These are phyloP conservation scores for Aspergillus sergii DNA, from an alignment of 2,329 filamentous ascomycete species.

Conservation along the genomic window DNA sequence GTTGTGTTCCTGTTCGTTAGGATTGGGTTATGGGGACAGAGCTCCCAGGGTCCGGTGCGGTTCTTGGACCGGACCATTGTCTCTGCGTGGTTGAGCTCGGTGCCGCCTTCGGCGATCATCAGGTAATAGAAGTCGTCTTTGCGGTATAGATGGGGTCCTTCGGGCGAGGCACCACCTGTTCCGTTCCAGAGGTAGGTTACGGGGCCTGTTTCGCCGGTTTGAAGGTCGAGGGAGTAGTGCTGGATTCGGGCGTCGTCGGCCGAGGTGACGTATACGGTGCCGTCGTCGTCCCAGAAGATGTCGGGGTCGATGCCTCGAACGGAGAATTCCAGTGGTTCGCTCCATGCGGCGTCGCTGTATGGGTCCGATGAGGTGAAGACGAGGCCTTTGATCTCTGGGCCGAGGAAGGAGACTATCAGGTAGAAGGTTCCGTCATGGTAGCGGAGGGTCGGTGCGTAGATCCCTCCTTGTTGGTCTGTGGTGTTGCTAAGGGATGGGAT, in stretches of 20 bases:
- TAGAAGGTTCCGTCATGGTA: conserved; percentile 46
- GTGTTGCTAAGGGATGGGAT: conserved; percentile 33
- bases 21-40: conserved; percentile 42
- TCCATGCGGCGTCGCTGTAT: conserved; percentile 8
- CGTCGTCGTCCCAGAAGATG: conserved; percentile 17
- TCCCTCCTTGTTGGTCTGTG: conserved; percentile 30
- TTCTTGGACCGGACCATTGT: conserved; percentile 29
- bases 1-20: conserved; percentile 41
- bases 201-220: conserved; percentile 15
- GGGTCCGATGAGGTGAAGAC: conserved; percentile 7
- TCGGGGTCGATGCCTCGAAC: conserved; percentile 12
- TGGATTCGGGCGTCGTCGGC: conserved; percentile 1
- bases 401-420: conserved; percentile 18
- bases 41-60: conserved; percentile 42
- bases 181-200: conserved; percentile 47
- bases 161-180: conserved; percentile 41
- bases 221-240: conserved; percentile 30
- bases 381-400: background rate
- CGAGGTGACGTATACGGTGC: conserved; percentile 9
- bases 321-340: conserved; percentile 15
- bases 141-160: conserved; percentile 31
- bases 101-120: conserved; percentile 26
- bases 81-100: conserved; percentile 22
- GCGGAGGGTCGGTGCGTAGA: conserved; percentile 46
- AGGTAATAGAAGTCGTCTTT: conserved; percentile 32